Conservation (phyloP, 768 basidiomycete species). For the Flagelloscypha sp. region DNA sequence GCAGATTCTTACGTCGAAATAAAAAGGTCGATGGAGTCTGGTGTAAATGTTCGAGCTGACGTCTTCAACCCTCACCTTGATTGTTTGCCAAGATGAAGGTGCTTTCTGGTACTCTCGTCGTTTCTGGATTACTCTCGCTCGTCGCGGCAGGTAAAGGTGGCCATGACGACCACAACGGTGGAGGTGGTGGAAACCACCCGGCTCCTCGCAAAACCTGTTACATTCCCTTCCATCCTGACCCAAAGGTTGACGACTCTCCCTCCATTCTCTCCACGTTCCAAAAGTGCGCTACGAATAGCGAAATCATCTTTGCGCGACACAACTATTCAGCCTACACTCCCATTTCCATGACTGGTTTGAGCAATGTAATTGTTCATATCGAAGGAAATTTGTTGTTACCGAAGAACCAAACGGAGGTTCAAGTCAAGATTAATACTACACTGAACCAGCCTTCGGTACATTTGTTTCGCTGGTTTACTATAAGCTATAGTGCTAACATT, state of each 20-base stretch:
- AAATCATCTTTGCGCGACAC: constrained; percentile 25
- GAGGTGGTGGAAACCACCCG: too few relatives aligned
- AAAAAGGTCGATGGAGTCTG: too few relatives aligned
- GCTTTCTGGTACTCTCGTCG: too few relatives aligned
- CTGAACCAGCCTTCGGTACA: constrained; percentile 29
- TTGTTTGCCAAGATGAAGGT: too few relatives aligned
- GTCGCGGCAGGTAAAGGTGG: too few relatives aligned
- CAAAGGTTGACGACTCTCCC: constrained; percentile 29
- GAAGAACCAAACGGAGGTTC: constrained; percentile 32
- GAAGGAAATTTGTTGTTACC: constrained; percentile 38
- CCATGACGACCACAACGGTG: too few relatives aligned
- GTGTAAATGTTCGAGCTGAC: too few relatives aligned
- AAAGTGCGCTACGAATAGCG: constrained; percentile 24
- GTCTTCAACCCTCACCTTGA: too few relatives aligned
- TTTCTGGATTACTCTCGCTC: too few relatives aligned
- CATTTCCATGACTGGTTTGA: constrained; percentile 22
- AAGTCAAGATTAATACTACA: constrained; percentile 29
- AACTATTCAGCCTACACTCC: constrained; percentile 32
- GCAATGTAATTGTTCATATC: constrained; percentile 33
- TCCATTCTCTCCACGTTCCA: constrained; percentile 27
- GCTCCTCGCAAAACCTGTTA: too few relatives aligned
- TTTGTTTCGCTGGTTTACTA: constrained; percentile 3
- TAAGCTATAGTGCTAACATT: neutral
- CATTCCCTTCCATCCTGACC: too few relatives aligned
- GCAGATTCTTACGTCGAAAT: too few relatives aligned